A percentile compares a stretch with the other conserved stretches of the same genome.
phyloP scores from a whole-genome alignment of 2,329 filamentous ascomycete species.

The Venturia effusa region DNA sequence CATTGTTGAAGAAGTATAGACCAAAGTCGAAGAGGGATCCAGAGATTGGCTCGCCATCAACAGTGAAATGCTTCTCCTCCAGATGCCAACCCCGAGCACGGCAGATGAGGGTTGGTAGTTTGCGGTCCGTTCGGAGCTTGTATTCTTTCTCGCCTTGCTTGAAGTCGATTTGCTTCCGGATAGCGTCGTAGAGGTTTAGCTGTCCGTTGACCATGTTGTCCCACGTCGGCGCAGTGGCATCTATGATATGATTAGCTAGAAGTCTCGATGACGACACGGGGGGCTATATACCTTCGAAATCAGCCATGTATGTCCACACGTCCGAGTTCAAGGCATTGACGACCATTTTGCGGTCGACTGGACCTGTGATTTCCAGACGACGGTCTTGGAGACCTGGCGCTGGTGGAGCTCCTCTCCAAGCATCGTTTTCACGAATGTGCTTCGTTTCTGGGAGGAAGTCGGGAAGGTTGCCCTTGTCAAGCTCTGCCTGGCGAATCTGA shows the following conservation, averaged over 20 bases:
- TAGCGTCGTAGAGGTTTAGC: slow-evolving; percentile 93
- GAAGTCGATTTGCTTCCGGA: slow-evolving; percentile 90
- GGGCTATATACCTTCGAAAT: slow-evolving; percentile 73
- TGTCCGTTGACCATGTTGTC: slow-evolving; percentile 99
- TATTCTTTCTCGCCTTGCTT: slow-evolving; percentile 93
- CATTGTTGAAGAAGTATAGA: slow-evolving; percentile 99
- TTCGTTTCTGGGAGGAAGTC: slow-evolving; percentile 95
- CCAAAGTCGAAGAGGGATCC: slow-evolving; percentile 93
- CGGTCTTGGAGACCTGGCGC: slow-evolving; percentile 89
- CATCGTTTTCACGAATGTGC: slow-evolving; percentile 85
- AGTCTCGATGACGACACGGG: not conserved
- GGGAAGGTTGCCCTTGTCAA: slow-evolving; percentile 78
- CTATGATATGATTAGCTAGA: slow-evolving; percentile 33
- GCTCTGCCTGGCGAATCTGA: slow-evolving; percentile 76
- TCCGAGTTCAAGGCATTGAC: slow-evolving; percentile 93
- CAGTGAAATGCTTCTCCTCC: slow-evolving; percentile 94
- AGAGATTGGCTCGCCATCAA: slow-evolving; percentile 90
- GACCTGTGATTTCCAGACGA: slow-evolving; percentile 92
- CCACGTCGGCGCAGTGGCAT: slow-evolving; percentile 94
- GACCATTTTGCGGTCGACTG: slow-evolving; percentile 97
- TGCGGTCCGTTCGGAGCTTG: slow-evolving; percentile 86
- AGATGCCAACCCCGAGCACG: slow-evolving; percentile 96
- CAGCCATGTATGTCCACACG: slow-evolving; percentile 98
- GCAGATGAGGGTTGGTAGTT: slow-evolving; percentile 81
- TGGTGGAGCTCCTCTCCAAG: slow-evolving; percentile 86